Percentiles rank a stretch among this genome's conserved stretches.
These are phyloP conservation scores for Scutellaria galericulata DNA, from an alignment of 257 asterid species.

Conservation along the genomic window DNA sequence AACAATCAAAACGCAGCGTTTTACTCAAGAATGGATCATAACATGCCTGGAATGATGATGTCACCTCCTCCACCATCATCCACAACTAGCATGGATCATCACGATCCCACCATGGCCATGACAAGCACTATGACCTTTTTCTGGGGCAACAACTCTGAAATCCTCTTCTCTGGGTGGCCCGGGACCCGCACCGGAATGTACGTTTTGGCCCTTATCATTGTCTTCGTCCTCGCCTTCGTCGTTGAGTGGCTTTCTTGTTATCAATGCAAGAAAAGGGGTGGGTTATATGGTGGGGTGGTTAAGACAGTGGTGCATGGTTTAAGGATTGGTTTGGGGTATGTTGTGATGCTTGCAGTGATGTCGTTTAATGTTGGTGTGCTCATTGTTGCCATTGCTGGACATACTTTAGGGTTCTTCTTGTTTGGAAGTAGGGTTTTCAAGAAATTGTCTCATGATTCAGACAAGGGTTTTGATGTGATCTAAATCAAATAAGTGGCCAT, in stretches of 20 bases:
- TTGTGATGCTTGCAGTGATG: slow-evolving; percentile 80
- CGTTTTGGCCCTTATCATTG: slow-evolving; percentile 49
- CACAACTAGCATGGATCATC: not conserved
- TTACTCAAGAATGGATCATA: slow-evolving; percentile 33
- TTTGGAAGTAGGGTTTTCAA: slow-evolving; percentile 60
- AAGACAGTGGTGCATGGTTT: slow-evolving; percentile 51
- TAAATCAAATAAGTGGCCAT: too few relatives aligned
- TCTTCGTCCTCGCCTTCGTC: slow-evolving; percentile 47
- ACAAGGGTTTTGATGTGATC: slow-evolving; percentile 36
- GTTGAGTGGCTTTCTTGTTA: slow-evolving; percentile 60
- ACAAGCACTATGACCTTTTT: slow-evolving; percentile 71
- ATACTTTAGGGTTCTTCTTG: slow-evolving; percentile 56
- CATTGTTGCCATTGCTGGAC: slow-evolving; percentile 64
- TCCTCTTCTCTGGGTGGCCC: slow-evolving; percentile 78
- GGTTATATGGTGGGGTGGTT: slow-evolving; percentile 34
- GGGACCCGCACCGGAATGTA: slow-evolving; percentile 66
- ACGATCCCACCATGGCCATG: slow-evolving; percentile 33
- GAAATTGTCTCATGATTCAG: slow-evolving; percentile 25
- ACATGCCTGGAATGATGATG: slow-evolving; percentile 47
- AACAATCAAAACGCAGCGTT: slow-evolving; percentile 18
- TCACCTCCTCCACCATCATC: not conserved
- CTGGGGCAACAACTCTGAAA: slow-evolving; percentile 69
- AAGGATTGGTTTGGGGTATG: slow-evolving; percentile 52
- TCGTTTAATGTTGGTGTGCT: slow-evolving; percentile 71
- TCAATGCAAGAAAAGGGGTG: slow-evolving; percentile 22